Percentiles rank a stretch among this genome's conserved stretches.
These are phyloP conservation scores for Phellopilus nigrolimitatus DNA, from an alignment of 1,284 basidiomycete species.

Conservation along the genomic window DNA sequence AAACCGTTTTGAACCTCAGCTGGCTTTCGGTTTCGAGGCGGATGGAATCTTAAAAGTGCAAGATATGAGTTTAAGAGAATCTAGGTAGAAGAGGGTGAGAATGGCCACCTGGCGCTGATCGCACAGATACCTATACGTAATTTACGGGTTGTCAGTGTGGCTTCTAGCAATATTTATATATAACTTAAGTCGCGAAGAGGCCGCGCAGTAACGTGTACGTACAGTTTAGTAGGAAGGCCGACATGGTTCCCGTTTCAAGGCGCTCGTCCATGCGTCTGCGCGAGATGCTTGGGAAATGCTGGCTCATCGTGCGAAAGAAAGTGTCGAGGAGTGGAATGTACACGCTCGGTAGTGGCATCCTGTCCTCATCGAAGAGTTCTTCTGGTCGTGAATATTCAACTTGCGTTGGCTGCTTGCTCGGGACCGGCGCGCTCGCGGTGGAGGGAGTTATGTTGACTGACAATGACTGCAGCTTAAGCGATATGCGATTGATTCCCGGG, in stretches of 20 bases:
- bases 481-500: conserved; percentile 39
- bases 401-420: conserved; percentile 21
- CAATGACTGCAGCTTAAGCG: conserved; percentile 34
- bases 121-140: conserved; percentile 32
- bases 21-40: background rate
- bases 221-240: conserved; percentile 34
- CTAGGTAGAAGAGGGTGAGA: background rate
- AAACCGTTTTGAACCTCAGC: background rate
- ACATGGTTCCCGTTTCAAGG: conserved; percentile 36
- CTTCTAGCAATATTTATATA: background rate
- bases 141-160: conserved; percentile 12
- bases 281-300: conserved; percentile 35
- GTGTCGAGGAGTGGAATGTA: conserved; percentile 33
- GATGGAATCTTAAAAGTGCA: conserved; percentile 7
- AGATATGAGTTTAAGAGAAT: background rate
- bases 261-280: conserved; percentile 33
- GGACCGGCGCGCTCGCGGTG: conserved; percentile 23
- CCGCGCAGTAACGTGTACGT: background rate
- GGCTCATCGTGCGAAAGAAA: conserved; percentile 33
- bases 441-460: background rate
- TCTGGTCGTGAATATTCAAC: conserved; percentile 21
- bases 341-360: conserved; percentile 33
- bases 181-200: no score
- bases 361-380: conserved; percentile 31
- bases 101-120: conserved; percentile 30